Conservation (phyloP, 2,329 filamentous ascomycete species). For the Metarhizium brunneum region DNA sequence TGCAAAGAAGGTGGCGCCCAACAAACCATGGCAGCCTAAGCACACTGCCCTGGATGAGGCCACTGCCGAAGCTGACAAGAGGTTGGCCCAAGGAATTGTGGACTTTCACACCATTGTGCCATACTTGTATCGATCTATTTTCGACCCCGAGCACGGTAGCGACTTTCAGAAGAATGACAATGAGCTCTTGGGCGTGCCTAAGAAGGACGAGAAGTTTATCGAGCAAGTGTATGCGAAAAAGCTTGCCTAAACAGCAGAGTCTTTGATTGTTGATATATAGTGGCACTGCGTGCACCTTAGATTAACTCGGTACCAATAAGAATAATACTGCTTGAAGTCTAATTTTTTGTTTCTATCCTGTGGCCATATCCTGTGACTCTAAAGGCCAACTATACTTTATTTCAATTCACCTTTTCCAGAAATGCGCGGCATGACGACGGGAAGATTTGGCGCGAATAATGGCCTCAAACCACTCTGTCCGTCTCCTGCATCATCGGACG, state of each 20-base stretch:
- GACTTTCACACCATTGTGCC: constrained; percentile 20
- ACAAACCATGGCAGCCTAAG: constrained; percentile 37
- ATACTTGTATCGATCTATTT: constrained; percentile 23
- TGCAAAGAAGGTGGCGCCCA: constrained; percentile 38
- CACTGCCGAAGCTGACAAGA: constrained; percentile 16
- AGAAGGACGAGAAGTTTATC: constrained; percentile 29
- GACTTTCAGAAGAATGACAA: constrained; percentile 30
- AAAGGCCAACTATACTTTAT: too few relatives aligned
- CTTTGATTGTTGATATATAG: neutral
- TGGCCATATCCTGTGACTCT: too few relatives aligned
- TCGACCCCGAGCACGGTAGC: constrained; percentile 21
- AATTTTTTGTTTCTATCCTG: too few relatives aligned
- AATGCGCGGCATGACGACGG: too few relatives aligned
- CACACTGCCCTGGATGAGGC: constrained; percentile 19
- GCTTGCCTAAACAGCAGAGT: constrained; percentile 3
- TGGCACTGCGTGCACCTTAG: too few relatives aligned
- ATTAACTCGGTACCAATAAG: too few relatives aligned
- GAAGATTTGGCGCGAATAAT: too few relatives aligned
- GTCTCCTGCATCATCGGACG: too few relatives aligned
- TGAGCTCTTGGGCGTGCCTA: constrained; percentile 34
- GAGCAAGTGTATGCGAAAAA: constrained; percentile 18
- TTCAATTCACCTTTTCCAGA: too few relatives aligned
- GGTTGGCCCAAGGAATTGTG: constrained; percentile 19
- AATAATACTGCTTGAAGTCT: too few relatives aligned
- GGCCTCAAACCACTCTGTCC: too few relatives aligned